Evolutionary conservation across 2,329 filamentous ascomycete species (phyloP).

Genomic region (Arachnopeziza araneosa): DNA sequence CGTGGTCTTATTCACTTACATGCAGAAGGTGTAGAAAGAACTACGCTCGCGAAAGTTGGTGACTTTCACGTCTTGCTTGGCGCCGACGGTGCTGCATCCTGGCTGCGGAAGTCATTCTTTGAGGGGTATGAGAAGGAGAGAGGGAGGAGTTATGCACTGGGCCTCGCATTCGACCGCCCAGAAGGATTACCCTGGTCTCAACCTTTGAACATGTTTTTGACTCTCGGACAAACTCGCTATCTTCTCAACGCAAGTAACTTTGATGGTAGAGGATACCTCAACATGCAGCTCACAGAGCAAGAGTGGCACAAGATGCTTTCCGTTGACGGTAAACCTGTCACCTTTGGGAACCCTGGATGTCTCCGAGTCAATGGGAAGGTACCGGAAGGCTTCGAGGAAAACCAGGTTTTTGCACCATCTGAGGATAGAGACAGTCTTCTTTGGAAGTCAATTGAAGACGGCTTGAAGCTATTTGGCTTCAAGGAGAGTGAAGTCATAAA

Average conservation of each 20-base stretch:
- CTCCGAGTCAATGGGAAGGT: conserved; percentile 1
- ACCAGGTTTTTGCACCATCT: conserved; percentile 3
- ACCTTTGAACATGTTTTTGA: conserved; percentile 5
- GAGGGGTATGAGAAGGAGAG: conserved; percentile 4
- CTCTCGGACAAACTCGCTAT: conserved; percentile 4
- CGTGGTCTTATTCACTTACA: conserved; percentile 1
- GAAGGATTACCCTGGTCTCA: conserved; percentile 4
- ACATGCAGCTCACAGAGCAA: conserved; percentile 5
- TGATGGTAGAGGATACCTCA: conserved; percentile 3
- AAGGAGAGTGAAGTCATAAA: conserved; percentile 5
- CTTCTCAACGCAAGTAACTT: conserved; percentile 6
- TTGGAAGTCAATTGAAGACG: conserved; percentile 5
- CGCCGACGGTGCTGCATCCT: conserved; percentile 5
- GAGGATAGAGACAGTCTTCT: conserved; percentile 2
- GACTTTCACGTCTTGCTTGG: conserved; percentile 5
- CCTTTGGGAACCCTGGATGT: conserved; percentile 3
- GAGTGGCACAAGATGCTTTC: conserved; percentile 5
- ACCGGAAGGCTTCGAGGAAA: not conserved
- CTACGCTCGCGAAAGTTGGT: not conserved
- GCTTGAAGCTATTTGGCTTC: conserved; percentile 5
- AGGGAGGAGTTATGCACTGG: conserved; percentile 4
- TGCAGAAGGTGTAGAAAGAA: conserved; percentile 1
- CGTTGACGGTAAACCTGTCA: conserved; percentile 2
- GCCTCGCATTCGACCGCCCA: conserved; percentile 1
- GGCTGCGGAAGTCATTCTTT: conserved; percentile 2